Base-by-base conservation (phyloP, 257 asterid species). In the Ocimum tenuiflorum region DNA sequence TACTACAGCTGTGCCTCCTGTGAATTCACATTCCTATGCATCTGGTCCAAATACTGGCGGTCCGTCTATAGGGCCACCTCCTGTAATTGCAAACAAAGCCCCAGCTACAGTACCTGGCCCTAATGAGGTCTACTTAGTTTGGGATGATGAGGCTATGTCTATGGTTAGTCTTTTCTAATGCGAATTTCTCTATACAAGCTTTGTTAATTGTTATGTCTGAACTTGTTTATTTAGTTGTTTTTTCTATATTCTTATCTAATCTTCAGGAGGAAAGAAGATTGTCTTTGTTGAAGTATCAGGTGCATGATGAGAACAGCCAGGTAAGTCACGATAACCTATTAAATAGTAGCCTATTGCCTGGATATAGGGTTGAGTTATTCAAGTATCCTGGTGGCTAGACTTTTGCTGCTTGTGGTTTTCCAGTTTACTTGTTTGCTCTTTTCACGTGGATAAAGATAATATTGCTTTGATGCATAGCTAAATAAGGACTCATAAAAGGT, bases 61-160 rank as follows among this genome's bases (percentile, higher is more conserved):
- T 36, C 99, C 97, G 65, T 89, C 99, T 12, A 86, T 86, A 62
- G 99, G 99, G 36, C 99, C 99, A 4, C 99, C 99, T 24, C 99
- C 97, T 5, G 79, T 92, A 29, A 92, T 92, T 78, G 87, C 99
- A 53, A 87, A 92, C 68, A 92, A 92, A 79, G 94, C 90, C 80
- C 95, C 97, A 51, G 92, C 78, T 71, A 70, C 77, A 19, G 95
- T 78, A 58, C 91, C 91, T 69, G 94, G 96, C 39, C 77, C 85
- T 11, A 92, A 92, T 65, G 99, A 92, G 79, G 99, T 92, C 65
- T 92, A 89, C 65, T 64, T 92, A 57, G 99, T 92, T 67, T 94
- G 99, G 99, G 99, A 94, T 78, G 99, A 94, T 68, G 99, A 94
- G 80, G 99, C 96, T 27, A 86, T 94, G 97, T 90, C 97, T 76